Conservation (phyloP, 257 asterid genomes). For the Solanum sejunctum region DNA sequence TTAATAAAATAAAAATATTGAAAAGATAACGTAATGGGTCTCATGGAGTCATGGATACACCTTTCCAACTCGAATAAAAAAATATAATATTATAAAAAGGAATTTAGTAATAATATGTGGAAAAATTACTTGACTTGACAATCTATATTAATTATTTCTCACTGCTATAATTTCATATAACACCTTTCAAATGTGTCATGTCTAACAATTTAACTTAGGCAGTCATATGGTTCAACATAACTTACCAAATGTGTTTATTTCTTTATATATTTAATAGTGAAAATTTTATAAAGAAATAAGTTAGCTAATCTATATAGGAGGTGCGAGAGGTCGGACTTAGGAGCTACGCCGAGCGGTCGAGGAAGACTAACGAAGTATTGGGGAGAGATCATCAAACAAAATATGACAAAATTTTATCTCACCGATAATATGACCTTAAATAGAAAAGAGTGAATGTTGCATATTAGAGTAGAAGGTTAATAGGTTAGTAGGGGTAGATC, state of each 20-base stretch:
- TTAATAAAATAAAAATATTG: neutral
- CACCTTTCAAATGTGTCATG: neutral
- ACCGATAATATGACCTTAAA: too few relatives aligned
- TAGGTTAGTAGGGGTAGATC: too few relatives aligned
- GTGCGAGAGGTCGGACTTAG: too few relatives aligned
- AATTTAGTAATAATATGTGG: neutral
- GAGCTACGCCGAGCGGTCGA: too few relatives aligned
- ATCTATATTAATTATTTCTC: too few relatives aligned
- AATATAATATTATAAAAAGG: neutral
- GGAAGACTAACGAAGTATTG: too few relatives aligned
- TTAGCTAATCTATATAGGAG: neutral
- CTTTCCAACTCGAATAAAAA: neutral
- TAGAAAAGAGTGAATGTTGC: too few relatives aligned
- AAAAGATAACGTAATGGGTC: neutral
- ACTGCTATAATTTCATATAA: too few relatives aligned
- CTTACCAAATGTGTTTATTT: constrained; percentile 15
- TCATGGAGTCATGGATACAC: neutral
- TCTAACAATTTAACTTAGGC: neutral
- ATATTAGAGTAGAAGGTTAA: too few relatives aligned
- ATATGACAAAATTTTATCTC: too few relatives aligned
- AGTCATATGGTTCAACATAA: neutral
- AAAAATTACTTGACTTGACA: too few relatives aligned
- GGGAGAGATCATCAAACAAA: too few relatives aligned
- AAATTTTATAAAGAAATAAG: neutral
- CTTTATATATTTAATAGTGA: neutral